phyloP scores from a whole-genome alignment of 2,329 filamentous ascomycete species.

The Neopestalotiopsis sp. region DNA sequence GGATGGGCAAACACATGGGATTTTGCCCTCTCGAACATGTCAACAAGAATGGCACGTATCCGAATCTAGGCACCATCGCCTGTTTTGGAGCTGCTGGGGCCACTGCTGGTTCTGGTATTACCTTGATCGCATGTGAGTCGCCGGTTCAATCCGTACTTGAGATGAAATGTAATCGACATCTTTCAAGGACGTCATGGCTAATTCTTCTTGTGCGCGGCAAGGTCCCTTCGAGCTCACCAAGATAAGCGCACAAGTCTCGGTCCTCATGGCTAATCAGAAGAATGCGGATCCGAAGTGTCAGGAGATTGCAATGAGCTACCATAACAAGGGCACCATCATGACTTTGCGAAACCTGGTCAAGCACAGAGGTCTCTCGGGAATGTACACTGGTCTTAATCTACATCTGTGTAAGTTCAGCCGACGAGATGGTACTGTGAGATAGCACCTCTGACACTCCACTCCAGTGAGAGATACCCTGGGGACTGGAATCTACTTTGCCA shows the following conservation, averaged over 20 bases:
- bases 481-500: conserved; percentile 86
- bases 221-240: conserved; percentile 90
- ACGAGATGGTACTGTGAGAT: conserved; percentile 5
- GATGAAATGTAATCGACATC: background rate
- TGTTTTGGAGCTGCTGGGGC: conserved; percentile 82
- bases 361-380: conserved; percentile 72
- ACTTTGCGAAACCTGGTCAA: conserved; percentile 80
- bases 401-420: conserved; percentile 69
- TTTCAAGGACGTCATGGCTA: background rate
- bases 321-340: conserved; percentile 77
- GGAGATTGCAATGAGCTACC: conserved; percentile 70
- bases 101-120: conserved; percentile 80
- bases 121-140: conserved; percentile 74
- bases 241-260: conserved; percentile 83
- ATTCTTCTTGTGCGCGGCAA: conserved; percentile 34
- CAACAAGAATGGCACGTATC: conserved; percentile 72
- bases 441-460: conserved; percentile 16
- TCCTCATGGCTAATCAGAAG: conserved; percentile 70
- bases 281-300: conserved; percentile 56
- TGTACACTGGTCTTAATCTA: conserved; percentile 82
- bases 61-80: conserved; percentile 73
- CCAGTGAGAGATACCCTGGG: conserved; percentile 79
- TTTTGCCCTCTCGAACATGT: conserved; percentile 77
- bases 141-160: background rate
- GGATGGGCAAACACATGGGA: conserved; percentile 70